Percentiles rank a stretch among this genome's conserved stretches.
phyloP scores from a whole-genome alignment of 139 green algal genomes.

The Microglena sp. region DNA sequence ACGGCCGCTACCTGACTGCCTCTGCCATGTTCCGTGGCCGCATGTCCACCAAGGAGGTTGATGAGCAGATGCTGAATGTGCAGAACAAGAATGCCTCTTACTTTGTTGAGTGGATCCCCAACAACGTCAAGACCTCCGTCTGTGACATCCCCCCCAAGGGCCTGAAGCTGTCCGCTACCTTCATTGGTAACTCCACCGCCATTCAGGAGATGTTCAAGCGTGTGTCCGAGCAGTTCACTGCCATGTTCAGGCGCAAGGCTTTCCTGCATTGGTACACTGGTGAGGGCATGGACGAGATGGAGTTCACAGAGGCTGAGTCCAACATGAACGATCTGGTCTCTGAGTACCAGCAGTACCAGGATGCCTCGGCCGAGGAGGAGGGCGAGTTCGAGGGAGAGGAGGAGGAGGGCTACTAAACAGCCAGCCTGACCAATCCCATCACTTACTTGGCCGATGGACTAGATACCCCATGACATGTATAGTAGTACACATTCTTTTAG shows the following conservation, averaged over 20 bases:
- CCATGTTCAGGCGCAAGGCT: slow-evolving; percentile 95
- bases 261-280: slow-evolving; percentile 97
- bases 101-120: slow-evolving; percentile 99
- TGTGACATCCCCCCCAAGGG: slow-evolving; percentile 94
- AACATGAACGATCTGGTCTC: slow-evolving; percentile 84
- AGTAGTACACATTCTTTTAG: too few relatives aligned
- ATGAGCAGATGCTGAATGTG: slow-evolving; percentile 96
- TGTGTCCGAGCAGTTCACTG: slow-evolving; percentile 90
- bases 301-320: slow-evolving; percentile 90
- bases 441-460: too few relatives aligned
- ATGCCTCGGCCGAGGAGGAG: slow-evolving; percentile 89
- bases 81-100: slow-evolving; percentile 96
- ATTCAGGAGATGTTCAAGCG: slow-evolving; percentile 93
- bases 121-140: slow-evolving; percentile 95
- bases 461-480: too few relatives aligned
- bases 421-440: too few relatives aligned
- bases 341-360: slow-evolving; percentile 99
- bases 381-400: slow-evolving; percentile 45
- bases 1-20: slow-evolving; percentile 87
- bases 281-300: slow-evolving; percentile 98
- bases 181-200: slow-evolving; percentile 93
- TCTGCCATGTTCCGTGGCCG: slow-evolving; percentile 76
- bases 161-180: slow-evolving; percentile 92
- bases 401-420: too few relatives aligned
- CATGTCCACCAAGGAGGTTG: slow-evolving; percentile 84